Base-by-base conservation (phyloP, 306 rosid genomes). In the Prunus mira region DNA sequence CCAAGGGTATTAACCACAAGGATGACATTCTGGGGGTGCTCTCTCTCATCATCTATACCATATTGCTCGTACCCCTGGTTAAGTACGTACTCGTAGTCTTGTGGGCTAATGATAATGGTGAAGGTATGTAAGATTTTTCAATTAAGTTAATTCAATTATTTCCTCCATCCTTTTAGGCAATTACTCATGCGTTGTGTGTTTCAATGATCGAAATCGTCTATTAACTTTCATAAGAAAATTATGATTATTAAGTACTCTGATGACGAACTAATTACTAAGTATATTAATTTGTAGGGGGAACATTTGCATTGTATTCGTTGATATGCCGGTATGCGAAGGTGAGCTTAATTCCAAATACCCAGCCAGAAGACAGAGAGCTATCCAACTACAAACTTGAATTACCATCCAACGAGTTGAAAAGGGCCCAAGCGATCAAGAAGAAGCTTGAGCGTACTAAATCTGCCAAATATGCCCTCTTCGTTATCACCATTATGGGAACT, bases 51-150 rank as follows among this genome's bases (percentile, higher is more conserved):
- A 83, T 93, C 67, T 91, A 91, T 5, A 88, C 98, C 51, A 71
- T 93, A 4, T n/a, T 83, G 2, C 75, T 91, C n/a, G 8, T 93
- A 1, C 91, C 98, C 0, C 28, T 93, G 86, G 18, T 89, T 8
- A 93, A 93, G 71, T 91, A 93, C 4, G 93, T 88, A 17, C 88
- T 89, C 74, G 79, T 93, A 19, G 96, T 93, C 9, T 22, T 93
- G 43, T 79, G 85, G 91, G 98, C 98, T 0, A 90, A 87, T 28
- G 92, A 93, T 56, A 88, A 93, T 6, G 98, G 97, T 3, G 91
- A 93, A 17, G 94, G 92, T 89, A 80, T 56, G 54, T 70, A 46
- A 14, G 17, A 24, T 2, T 1, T 18, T 68, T 34, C 17, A 41
- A 65, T n/a, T 45, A 3, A 61, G 30, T 28, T 28, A 28, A 28